Base-by-base conservation (phyloP, 2,329 filamentous ascomycete species). In the Aspergillus tubingensis region DNA sequence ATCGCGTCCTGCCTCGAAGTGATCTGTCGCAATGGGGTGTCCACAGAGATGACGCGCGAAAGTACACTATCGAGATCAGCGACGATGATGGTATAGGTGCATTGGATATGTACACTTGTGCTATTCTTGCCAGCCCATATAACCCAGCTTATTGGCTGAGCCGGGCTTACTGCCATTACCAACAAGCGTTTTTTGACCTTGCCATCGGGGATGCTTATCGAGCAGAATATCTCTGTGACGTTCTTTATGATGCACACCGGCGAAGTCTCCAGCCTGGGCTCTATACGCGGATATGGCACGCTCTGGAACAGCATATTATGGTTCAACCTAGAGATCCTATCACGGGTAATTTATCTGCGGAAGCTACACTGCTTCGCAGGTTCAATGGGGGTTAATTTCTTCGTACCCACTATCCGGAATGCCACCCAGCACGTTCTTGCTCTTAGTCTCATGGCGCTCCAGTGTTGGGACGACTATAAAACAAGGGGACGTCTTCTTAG, bases 141-240 rank as follows among this genome's bases (percentile, higher is more conserved):
- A 77, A 76, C 47, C 74, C 75, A 8, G 57, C 73, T 3, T 76
- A 76, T 62, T 77, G 75, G 75, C 60, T 71, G 8, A 73, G 72
- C 41, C 67, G 75, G 8, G 73, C 73, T 11, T 77, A 73, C 56
- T 70, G 74, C 13, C 68, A 73, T 63, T 76, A 75, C 43, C 67
- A 70, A 38, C 67, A 68, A 49, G 72, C 67, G 1, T 67, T 68
- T 43, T 75, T 71, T 32, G 75, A 77, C 56, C 68, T 76, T 21
- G 75, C 75, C 7, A 62, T 77, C n/a, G 74, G 74, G 11, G 75
- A 76, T 39, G 73, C 73, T 17, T 74, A 76, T 61, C 73, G 74
- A 13, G 74, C 73, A 3, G 67, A 70, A 48, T 61, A 72, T 57
- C 68, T 77, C 8, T 74, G 71, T 43, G 73, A 77, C 48, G 64